Evolutionary conservation across 73 alveolate genomes (phyloP).

Genomic region (Stentor coeruleus): DNA sequence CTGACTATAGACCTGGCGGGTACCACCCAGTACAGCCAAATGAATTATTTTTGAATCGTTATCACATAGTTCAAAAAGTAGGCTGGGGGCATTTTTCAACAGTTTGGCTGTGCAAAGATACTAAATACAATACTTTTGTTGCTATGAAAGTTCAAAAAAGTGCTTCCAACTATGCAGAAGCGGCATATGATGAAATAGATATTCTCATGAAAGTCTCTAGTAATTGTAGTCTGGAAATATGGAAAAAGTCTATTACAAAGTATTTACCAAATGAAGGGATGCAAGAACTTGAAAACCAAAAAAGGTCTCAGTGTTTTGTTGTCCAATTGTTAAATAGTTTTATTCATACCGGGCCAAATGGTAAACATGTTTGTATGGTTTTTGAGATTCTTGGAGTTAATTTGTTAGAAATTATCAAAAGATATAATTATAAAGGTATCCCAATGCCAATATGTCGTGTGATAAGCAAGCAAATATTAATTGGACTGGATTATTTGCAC

Average conservation of each 20-base stretch:
- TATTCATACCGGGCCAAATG: slow-evolving; percentile 80
- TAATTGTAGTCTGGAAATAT: slow-evolving; percentile 72
- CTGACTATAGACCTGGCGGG: slow-evolving; percentile 94
- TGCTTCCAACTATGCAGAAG: slow-evolving; percentile 96
- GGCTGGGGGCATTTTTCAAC: slow-evolving; percentile 99
- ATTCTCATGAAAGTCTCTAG: slow-evolving; percentile 88
- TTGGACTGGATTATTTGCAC: slow-evolving; percentile 96
- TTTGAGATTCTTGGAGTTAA: slow-evolving; percentile 98
- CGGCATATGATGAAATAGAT: slow-evolving; percentile 99
- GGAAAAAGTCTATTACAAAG: slow-evolving; percentile 35
- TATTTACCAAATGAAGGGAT: slow-evolving; percentile 10
- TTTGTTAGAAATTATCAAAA: slow-evolving; percentile 92
- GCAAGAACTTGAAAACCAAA: slow-evolving; percentile 1
- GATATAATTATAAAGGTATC: slow-evolving; percentile 51
- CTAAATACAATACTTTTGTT: slow-evolving; percentile 74
- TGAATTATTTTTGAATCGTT: slow-evolving; percentile 92
- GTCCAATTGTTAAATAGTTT: slow-evolving; percentile 58
- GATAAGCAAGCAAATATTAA: slow-evolving; percentile 86
- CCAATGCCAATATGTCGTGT: slow-evolving; percentile 54
- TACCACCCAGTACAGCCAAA: slow-evolving; percentile 99
- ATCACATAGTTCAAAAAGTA: slow-evolving; percentile 85
- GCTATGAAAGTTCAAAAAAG: slow-evolving; percentile 95
- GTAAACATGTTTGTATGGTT: slow-evolving; percentile 93
- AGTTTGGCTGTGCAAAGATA: slow-evolving; percentile 97
- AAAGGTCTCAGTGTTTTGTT: slow-evolving; percentile 1